These are phyloP conservation scores for Phlyctochytrium planicorne DNA, from an alignment of 192 early-diverging fungal genomes.

Conservation along the genomic window DNA sequence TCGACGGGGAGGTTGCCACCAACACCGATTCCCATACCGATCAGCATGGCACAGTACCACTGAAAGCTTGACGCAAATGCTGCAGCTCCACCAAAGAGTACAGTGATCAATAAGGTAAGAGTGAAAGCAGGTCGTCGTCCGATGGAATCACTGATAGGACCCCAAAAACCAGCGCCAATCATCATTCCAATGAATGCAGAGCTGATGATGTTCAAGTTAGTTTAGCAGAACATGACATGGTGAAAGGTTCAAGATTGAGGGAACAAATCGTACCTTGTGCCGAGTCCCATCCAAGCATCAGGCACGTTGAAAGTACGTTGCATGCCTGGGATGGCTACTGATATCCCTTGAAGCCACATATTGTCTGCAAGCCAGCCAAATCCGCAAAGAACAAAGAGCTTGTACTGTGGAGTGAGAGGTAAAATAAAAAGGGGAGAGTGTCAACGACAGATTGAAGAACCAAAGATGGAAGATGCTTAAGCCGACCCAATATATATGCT, in stretches of 20 bases:
- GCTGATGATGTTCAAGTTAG: background rate
- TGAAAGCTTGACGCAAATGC: conserved; percentile 65
- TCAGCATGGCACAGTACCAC: conserved; percentile 60
- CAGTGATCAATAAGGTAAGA: conserved; percentile 70
- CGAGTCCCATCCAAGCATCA: conserved; percentile 63
- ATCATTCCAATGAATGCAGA: conserved; percentile 72
- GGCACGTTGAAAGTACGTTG: conserved; percentile 71
- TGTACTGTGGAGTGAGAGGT: conserved; percentile 18
- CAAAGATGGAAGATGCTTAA: too few species aligned
- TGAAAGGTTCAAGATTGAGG: background rate
- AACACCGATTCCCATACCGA: conserved; percentile 70
- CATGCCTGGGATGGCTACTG: conserved; percentile 71
- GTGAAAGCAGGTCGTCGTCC: conserved; percentile 77
- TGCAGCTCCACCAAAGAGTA: conserved; percentile 69
- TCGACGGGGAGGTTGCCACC: conserved; percentile 18
- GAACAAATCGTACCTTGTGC: conserved; percentile 4
- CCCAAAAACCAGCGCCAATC: conserved; percentile 83
- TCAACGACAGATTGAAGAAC: background rate
- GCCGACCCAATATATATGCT: too few species aligned
- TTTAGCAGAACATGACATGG: too few species aligned
- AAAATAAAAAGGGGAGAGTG: background rate
- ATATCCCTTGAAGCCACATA: conserved; percentile 65
- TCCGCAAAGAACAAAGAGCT: conserved; percentile 57
- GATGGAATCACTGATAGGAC: conserved; percentile 65
- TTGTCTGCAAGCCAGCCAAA: conserved; percentile 88